These are phyloP conservation scores for Neurospora sp. DNA, from an alignment of 495 filamentous ascomycete genomes.

Conservation along the genomic window DNA sequence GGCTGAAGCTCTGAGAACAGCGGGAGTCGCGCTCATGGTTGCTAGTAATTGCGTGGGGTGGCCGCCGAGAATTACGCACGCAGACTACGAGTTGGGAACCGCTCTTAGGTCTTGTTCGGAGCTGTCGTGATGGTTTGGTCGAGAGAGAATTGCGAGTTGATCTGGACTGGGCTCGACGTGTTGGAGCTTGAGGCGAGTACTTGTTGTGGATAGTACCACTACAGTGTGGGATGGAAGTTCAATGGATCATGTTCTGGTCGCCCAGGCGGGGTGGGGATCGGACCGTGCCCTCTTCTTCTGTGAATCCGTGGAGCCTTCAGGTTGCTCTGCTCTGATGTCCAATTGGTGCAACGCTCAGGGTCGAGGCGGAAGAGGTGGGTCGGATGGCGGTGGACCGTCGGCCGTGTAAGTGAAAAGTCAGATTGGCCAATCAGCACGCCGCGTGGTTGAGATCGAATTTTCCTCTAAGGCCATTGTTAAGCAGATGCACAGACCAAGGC, in stretches of 20 bases:
- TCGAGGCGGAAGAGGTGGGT: not conserved
- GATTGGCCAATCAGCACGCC: not conserved
- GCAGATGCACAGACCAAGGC: not conserved
- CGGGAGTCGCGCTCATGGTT: slow-evolving; percentile 10
- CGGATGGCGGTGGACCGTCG: not conserved
- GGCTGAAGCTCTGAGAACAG: slow-evolving; percentile 10
- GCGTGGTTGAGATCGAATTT: not conserved
- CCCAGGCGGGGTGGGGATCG: not conserved
- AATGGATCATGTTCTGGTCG: not conserved
- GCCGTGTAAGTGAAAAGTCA: not conserved
- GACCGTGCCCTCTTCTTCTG: not conserved
- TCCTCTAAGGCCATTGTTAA: not conserved
- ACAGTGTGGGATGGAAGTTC: not conserved
- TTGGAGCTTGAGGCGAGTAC: not conserved
- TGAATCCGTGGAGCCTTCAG: not conserved
- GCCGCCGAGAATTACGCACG: not conserved
- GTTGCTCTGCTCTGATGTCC: not conserved
- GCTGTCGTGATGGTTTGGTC: not conserved
- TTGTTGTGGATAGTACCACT: not conserved
- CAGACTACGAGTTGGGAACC: not conserved
- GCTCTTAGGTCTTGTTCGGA: not conserved
- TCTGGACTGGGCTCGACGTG: not conserved
- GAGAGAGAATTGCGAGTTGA: not conserved
- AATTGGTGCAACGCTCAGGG: not conserved
- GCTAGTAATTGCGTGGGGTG: not conserved